Evolutionary conservation across 2,329 filamentous ascomycete genomes (phyloP), one percentile per base, ranked within the genome.

Genomic region (Fusarium sp.): DNA sequence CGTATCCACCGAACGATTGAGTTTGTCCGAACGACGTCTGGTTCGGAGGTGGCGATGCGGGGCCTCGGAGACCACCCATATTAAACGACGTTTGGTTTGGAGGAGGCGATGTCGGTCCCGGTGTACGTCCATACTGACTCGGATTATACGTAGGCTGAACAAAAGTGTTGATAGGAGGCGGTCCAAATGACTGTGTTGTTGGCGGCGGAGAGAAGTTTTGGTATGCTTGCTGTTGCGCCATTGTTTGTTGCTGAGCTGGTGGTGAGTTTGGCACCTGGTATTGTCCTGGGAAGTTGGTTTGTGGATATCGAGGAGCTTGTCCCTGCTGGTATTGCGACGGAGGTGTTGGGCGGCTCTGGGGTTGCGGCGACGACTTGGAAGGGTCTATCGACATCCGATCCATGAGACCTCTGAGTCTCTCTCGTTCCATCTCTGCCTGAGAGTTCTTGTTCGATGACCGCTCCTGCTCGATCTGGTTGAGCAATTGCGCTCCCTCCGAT

Each of bases 311-410:
- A 73, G 76, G 78, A 62, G 73, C 74, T 67, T 78, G 78, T 39
- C 76, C 77, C 48, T 60, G 67, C 33, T 70, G 67, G 40, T 64
- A 70, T 23, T 65, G 54, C 9, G 67, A 54, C 3, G 62, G 57
- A 15, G 67, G 62, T 20, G 62, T 61, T 41, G 67, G 67, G 25
- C 67, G 67, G 22, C 40, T 70, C 39, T 85, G 78, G 59, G 88
- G 85, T 37, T 75, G 71, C 32, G 73, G 65, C 49, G 81, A 77
- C 13, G 79, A 75, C 40, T 77, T 76, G 77, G 57, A 81, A 46
- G 86, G 82, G n/a, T 95, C 93, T 81, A 97, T 91, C 2, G 94
- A 94, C 89, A 98, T 95, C 54, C 94, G 89, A 75, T 97, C 94
- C 96, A 99, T 98, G 40, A 99, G 83, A 41, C 92, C 92, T 58